phyloP scores from a whole-genome alignment of 2,329 filamentous ascomycete species.

The Monilinia fructigena region DNA sequence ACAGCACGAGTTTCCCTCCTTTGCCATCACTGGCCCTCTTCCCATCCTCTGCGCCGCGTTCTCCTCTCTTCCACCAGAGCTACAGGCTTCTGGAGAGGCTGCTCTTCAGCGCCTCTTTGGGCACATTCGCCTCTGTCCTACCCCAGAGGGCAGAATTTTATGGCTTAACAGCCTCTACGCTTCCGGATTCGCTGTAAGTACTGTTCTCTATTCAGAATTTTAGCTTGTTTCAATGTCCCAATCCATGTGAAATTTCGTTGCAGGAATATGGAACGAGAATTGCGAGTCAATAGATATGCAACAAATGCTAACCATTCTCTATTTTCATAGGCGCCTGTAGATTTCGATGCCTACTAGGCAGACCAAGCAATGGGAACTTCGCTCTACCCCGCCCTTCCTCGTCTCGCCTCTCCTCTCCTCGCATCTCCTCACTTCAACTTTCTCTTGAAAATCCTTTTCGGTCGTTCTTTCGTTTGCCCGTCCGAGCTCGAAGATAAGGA shows the following conservation, averaged over 20 bases:
- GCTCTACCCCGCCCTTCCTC: too few species aligned
- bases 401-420: not conserved
- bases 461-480: not conserved
- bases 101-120: not conserved
- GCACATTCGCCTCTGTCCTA: not conserved
- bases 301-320: not conserved
- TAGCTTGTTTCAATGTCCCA: not conserved
- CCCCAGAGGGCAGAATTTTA: not conserved
- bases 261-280: too few species aligned
- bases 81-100: not conserved
- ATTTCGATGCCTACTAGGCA: too few species aligned
- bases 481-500: too few species aligned
- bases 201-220: not conserved
- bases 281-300: not conserved
- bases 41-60: not conserved
- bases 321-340: too few species aligned
- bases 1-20: not conserved
- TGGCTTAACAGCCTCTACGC: not conserved
- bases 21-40: not conserved
- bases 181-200: not conserved
- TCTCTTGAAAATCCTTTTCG: not conserved
- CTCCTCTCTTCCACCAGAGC: not conserved
- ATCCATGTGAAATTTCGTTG: too few species aligned
- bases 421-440: too few species aligned
- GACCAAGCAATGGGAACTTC: too few species aligned